phyloP scores from a whole-genome alignment of 805 yeast species.

The Yamadazyma phyllophila region DNA sequence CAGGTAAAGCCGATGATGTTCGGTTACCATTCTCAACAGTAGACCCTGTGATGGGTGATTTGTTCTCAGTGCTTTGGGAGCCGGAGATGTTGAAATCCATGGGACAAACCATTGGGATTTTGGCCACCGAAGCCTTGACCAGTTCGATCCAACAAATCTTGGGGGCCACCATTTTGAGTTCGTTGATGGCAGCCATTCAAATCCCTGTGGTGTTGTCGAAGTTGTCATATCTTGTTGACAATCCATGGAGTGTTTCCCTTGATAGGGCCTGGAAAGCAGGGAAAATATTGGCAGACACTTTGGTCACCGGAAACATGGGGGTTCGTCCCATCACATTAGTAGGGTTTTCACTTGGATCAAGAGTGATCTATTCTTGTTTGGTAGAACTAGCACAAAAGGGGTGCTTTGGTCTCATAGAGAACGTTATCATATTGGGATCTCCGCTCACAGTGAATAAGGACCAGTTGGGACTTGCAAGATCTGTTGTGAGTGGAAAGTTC shows the following conservation, averaged over 20 bases:
- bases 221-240: constrained; percentile 83
- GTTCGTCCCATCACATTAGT: constrained; percentile 88
- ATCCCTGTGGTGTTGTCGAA: constrained; percentile 90
- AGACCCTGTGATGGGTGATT: constrained; percentile 97
- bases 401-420: constrained; percentile 84
- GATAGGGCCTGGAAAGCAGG: constrained; percentile 99
- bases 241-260: constrained; percentile 96
- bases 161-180: constrained; percentile 86
- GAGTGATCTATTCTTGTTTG: constrained; percentile 87
- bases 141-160: constrained; percentile 93
- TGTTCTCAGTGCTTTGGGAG: constrained; percentile 92
- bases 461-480: constrained; percentile 72
- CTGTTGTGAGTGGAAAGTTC: constrained; percentile 86
- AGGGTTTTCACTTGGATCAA: constrained; percentile 91
- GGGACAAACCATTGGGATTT: constrained; percentile 92
- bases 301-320: constrained; percentile 84
- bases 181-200: constrained; percentile 90
- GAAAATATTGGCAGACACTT: constrained; percentile 81
- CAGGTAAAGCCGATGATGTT: constrained; percentile 91
- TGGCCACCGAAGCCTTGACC: constrained; percentile 90
- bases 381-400: constrained; percentile 81
- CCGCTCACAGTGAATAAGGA: constrained; percentile 81
- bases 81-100: constrained; percentile 95
- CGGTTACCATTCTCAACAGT: constrained; percentile 94
- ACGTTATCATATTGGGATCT: constrained; percentile 83